A percentile compares a stretch with the other conserved stretches of the same genome.
These are phyloP conservation scores for Myxozyma lipomycoides DNA, from an alignment of 805 yeast genomes.

Conservation along the genomic window DNA sequence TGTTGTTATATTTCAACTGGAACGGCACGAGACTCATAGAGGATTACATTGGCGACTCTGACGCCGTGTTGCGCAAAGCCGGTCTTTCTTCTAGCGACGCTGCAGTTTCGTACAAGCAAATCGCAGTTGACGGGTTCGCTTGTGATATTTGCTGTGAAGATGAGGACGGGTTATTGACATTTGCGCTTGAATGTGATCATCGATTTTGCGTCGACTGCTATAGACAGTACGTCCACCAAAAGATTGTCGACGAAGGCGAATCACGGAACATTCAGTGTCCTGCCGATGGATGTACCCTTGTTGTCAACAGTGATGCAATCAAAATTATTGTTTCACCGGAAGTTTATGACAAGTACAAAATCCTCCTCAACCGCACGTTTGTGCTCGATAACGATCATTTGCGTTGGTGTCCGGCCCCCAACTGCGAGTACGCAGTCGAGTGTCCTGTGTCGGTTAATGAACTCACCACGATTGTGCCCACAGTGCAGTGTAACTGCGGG, in stretches of 20 bases:
- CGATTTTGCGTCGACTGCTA: conserved; percentile 69
- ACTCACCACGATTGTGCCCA: conserved; percentile 47
- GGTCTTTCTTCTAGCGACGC: conserved; percentile 34
- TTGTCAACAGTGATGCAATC: conserved; percentile 36
- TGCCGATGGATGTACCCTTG: conserved; percentile 49
- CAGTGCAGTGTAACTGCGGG: conserved; percentile 60
- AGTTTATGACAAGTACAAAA: conserved; percentile 30
- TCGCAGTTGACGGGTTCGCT: conserved; percentile 36
- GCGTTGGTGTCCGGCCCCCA: conserved; percentile 84
- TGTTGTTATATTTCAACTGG: conserved; percentile 54
- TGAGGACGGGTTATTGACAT: conserved; percentile 39
- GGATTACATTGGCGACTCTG: conserved; percentile 47
- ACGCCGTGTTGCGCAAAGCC: conserved; percentile 36
- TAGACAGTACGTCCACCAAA: conserved; percentile 51
- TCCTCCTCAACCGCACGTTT: conserved; percentile 40
- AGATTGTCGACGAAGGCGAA: conserved; percentile 37
- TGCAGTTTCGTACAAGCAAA: conserved; percentile 25
- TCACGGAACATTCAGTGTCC: conserved; percentile 57
- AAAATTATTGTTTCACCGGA: conserved; percentile 40
- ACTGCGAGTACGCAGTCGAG: conserved; percentile 60
- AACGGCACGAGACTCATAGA: conserved; percentile 57
- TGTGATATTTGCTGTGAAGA: conserved; percentile 77
- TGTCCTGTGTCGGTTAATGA: conserved; percentile 30
- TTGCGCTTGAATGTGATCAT: conserved; percentile 65
- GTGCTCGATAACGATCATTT: conserved; percentile 50